Conservation (phyloP, 306 rosid species). For the Chamaecrista fasciculata region DNA sequence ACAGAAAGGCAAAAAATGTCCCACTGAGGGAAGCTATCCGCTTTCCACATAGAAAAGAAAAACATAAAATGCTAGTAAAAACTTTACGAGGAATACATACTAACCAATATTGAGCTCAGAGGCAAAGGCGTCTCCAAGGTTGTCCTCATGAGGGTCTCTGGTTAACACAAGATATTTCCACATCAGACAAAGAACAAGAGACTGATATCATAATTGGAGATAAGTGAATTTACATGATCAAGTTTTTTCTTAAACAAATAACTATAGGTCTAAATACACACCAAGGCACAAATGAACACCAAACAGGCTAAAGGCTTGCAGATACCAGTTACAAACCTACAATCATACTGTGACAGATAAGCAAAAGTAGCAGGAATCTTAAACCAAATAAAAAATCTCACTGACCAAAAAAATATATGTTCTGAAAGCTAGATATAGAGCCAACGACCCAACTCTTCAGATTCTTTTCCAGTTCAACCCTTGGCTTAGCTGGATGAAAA, state of each 20-base stretch:
- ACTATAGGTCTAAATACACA: neutral
- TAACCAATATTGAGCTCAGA: slow-evolving; percentile 54
- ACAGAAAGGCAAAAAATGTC: neutral
- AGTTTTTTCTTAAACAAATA: too few species aligned
- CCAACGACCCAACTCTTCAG: slow-evolving; percentile 63
- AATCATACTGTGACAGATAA: neutral
- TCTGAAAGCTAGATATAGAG: slow-evolving; percentile 62
- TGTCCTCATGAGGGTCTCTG: slow-evolving; percentile 63
- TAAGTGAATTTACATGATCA: slow-evolving; percentile 10
- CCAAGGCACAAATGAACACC: neutral
- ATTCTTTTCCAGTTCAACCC: slow-evolving; percentile 49
- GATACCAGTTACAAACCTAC: neutral
- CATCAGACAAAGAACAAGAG: slow-evolving; percentile 26
- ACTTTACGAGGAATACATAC: slow-evolving; percentile 27
- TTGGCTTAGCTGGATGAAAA: slow-evolving; percentile 28
- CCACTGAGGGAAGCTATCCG: neutral
- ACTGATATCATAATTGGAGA: slow-evolving; percentile 1
- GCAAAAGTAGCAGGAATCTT: slow-evolving; percentile 1
- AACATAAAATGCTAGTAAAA: neutral
- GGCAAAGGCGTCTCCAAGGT: slow-evolving; percentile 59
- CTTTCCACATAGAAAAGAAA: neutral
- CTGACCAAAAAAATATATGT: slow-evolving; percentile 65
- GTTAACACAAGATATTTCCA: slow-evolving; percentile 32
- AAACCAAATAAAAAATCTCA: slow-evolving; percentile 7
- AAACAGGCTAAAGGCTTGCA: neutral